Evolutionary conservation across 768 basidiomycete species (phyloP).

Genomic region (Tylopilus felleus): DNA sequence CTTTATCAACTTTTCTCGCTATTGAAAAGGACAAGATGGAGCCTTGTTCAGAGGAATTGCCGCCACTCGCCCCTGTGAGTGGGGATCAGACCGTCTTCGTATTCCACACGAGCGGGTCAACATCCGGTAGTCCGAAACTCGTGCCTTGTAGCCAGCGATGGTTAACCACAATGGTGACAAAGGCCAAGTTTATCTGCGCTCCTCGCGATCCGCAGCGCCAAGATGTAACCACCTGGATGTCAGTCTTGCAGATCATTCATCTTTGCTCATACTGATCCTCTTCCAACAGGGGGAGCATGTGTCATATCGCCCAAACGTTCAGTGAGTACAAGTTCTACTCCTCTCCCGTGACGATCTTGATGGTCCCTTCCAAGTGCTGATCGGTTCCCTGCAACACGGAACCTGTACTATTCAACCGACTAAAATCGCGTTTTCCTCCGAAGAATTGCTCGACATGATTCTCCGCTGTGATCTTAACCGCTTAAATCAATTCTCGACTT

Average conservation of each 20-base stretch:
- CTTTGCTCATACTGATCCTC: conserved; percentile 33
- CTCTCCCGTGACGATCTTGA: conserved; percentile 22
- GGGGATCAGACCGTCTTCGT: conserved; percentile 54
- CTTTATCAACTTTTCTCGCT: conserved; percentile 48
- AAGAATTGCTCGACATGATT: conserved; percentile 73
- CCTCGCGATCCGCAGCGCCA: conserved; percentile 50
- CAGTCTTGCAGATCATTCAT: conserved; percentile 32
- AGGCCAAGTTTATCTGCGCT: conserved; percentile 50
- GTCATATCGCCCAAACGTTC: conserved; percentile 75
- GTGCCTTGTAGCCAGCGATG: conserved; percentile 69
- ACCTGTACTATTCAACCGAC: conserved; percentile 72
- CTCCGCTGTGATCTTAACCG: conserved; percentile 64
- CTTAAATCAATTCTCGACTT: conserved; percentile 70
- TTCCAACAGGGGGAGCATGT: conserved; percentile 70
- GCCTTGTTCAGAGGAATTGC: conserved; percentile 38
- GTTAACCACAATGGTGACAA: conserved; percentile 59
- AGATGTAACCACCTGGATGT: conserved; percentile 76
- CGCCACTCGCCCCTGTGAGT: conserved; percentile 36
- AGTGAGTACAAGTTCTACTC: conserved; percentile 44
- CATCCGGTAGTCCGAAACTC: conserved; percentile 80
- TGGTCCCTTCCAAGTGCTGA: conserved; percentile 44
- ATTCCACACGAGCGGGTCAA: conserved; percentile 81
- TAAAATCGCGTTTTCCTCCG: conserved; percentile 57
- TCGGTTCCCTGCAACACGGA: conserved; percentile 70
- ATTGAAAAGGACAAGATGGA: conserved; percentile 39